These are phyloP conservation scores for Oryza glaberrima DNA, from an alignment of 176 grass and related monocot species.

Conservation along the genomic window DNA sequence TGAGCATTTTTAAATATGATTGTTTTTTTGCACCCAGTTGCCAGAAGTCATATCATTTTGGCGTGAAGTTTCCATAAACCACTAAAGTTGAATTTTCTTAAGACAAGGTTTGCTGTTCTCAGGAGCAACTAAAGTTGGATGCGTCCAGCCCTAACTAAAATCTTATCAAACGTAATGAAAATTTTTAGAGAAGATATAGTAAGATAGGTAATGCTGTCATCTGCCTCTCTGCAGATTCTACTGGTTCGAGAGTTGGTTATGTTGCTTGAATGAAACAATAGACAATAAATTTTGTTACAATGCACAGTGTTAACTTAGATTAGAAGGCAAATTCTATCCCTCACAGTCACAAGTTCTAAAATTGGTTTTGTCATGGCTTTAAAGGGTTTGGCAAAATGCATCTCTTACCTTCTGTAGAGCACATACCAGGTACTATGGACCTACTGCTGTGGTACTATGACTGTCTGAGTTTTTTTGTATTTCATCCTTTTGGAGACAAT, in stretches of 20 bases:
- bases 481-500: too few species aligned
- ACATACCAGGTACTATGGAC: not conserved
- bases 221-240: not conserved
- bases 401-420: not conserved
- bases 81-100: not conserved
- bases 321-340: not conserved
- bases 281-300: not conserved
- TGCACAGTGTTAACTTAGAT: not conserved
- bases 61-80: not conserved
- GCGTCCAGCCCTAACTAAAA: not conserved
- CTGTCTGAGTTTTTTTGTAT: too few species aligned
- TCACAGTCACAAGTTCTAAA: not conserved
- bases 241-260: not conserved
- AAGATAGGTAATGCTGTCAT: not conserved
- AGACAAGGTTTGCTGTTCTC: not conserved
- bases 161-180: not conserved
- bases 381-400: conserved; percentile 1
- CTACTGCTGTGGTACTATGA: too few species aligned
- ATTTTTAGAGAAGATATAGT: not conserved
- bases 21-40: not conserved
- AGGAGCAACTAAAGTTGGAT: not conserved
- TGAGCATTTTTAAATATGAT: not conserved
- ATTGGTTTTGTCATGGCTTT: not conserved
- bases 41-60: not conserved
- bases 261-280: not conserved